Evolutionary conservation across 2,329 filamentous ascomycete genomes (phyloP).

Genomic region (Exophiala oligosperma): DNA sequence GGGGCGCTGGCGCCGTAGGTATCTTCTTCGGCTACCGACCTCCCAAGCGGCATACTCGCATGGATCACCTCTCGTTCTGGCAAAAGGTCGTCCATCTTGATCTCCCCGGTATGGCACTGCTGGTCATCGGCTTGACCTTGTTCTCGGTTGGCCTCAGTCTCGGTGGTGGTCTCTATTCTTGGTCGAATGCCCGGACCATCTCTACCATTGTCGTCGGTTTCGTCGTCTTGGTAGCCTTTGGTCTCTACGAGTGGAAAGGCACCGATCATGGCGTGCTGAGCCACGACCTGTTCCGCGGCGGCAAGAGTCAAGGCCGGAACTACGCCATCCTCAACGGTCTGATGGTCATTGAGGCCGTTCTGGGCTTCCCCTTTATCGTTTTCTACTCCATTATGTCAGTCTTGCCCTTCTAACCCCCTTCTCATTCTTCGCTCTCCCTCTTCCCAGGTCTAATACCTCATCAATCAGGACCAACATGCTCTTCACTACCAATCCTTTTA

Average conservation of each 20-base stretch:
- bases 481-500: background rate
- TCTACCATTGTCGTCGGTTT: too few species aligned
- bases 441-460: background rate
- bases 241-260: too few species aligned
- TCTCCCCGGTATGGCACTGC: background rate
- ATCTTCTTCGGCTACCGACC: slow-evolving; percentile 8
- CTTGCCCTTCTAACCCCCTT: too few species aligned
- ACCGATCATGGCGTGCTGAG: slow-evolving; percentile 12
- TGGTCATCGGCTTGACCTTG: slow-evolving; percentile 31
- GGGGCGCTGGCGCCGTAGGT: slow-evolving; percentile 1
- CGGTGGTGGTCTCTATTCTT: too few species aligned
- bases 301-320: background rate
- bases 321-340: slow-evolving; percentile 14
- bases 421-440: background rate
- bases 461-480: background rate
- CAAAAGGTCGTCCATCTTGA: slow-evolving; percentile 7
- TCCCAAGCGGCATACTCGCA: slow-evolving; percentile 4
- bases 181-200: too few species aligned
- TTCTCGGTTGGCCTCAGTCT: too few species aligned
- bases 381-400: slow-evolving; percentile 23
- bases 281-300: slow-evolving; percentile 11
- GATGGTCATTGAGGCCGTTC: slow-evolving; percentile 15
- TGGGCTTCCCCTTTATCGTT: slow-evolving; percentile 12
- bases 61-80: slow-evolving; percentile 3
- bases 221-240: too few species aligned